A percentile compares a stretch with the other conserved stretches of the same genome.
Conservation (phyloP, 2,329 filamentous ascomycete species). For the Periconia sp. region DNA sequence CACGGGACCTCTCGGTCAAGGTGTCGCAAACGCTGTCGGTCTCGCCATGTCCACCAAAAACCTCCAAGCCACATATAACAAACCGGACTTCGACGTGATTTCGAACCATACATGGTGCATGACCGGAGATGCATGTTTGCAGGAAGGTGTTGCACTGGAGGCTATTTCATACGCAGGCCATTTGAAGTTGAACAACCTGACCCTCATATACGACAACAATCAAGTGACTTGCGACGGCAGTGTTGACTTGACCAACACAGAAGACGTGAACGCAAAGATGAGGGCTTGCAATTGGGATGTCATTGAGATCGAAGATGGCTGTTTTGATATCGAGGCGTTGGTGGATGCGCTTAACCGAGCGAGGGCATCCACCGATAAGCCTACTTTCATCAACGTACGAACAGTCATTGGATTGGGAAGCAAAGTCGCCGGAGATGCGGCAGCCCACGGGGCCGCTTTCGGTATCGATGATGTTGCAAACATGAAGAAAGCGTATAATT, state of each 20-base stretch:
- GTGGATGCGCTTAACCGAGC: slow-evolving; percentile 52
- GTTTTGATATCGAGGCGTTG: slow-evolving; percentile 53
- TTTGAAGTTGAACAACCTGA: slow-evolving; percentile 57
- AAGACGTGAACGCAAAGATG: slow-evolving; percentile 63
- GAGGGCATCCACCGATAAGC: slow-evolving; percentile 50
- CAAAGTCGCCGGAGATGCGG: slow-evolving; percentile 50
- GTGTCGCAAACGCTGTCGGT: slow-evolving; percentile 63
- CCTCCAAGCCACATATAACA: slow-evolving; percentile 57
- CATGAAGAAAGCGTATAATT: slow-evolving; percentile 56
- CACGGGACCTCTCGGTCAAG: slow-evolving; percentile 61
- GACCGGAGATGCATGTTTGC: slow-evolving; percentile 60
- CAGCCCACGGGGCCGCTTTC: slow-evolving; percentile 61
- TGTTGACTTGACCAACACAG: slow-evolving; percentile 54
- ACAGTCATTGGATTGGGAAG: slow-evolving; percentile 60
- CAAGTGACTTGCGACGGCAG: slow-evolving; percentile 60
- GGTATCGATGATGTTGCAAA: slow-evolving; percentile 56
- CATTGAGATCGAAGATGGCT: slow-evolving; percentile 56
- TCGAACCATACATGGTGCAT: slow-evolving; percentile 59
- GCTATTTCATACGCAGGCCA: slow-evolving; percentile 59
- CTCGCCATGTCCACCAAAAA: slow-evolving; percentile 61
- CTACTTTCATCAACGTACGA: slow-evolving; percentile 60
- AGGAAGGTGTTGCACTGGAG: slow-evolving; percentile 60
- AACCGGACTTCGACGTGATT: slow-evolving; percentile 51
- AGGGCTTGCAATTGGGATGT: slow-evolving; percentile 59
- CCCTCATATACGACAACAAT: slow-evolving; percentile 62